Percentiles rank a stretch among this genome's conserved stretches.
phyloP scores from a whole-genome alignment of 2,329 filamentous ascomycete species.

The Gremmenia infestans region DNA sequence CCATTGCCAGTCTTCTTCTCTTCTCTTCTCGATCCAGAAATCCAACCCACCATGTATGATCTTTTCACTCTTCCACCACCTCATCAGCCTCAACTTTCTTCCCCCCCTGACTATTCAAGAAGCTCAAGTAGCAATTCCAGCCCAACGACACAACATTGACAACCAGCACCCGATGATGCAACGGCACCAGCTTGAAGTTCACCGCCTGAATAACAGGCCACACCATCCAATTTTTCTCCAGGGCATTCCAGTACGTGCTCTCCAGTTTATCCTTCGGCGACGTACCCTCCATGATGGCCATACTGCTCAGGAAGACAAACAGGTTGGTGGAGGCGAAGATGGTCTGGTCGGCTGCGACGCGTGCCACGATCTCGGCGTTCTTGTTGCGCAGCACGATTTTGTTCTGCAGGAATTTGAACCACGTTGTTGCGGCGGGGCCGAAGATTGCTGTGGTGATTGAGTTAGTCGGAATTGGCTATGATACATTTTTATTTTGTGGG shows the following conservation, averaged over 20 bases:
- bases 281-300: conserved; percentile 61
- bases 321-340: conserved; percentile 63
- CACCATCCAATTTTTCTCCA: conserved; percentile 65
- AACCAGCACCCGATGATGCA: conserved; percentile 63
- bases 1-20: not conserved
- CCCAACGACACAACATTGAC: conserved; percentile 66
- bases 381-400: conserved; percentile 52
- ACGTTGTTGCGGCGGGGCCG: conserved; percentile 64
- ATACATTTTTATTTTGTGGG: conserved; percentile 11
- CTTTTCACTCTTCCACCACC: not conserved
- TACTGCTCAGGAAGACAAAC: conserved; percentile 59
- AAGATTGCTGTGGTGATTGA: conserved; percentile 49
- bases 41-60: not conserved
- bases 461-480: not conserved
- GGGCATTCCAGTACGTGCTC: conserved; percentile 52
- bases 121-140: conserved; percentile 39
- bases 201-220: conserved; percentile 64
- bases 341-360: conserved; percentile 60
- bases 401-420: conserved; percentile 63
- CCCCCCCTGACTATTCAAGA: conserved; percentile 24
- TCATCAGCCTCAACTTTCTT: not conserved
- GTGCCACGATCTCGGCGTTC: conserved; percentile 56
- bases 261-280: conserved; percentile 56
- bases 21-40: not conserved
- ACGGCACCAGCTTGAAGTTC: conserved; percentile 67